These are phyloP conservation scores for Pholiota conissans DNA, from an alignment of 768 basidiomycete species.

Conservation along the genomic window DNA sequence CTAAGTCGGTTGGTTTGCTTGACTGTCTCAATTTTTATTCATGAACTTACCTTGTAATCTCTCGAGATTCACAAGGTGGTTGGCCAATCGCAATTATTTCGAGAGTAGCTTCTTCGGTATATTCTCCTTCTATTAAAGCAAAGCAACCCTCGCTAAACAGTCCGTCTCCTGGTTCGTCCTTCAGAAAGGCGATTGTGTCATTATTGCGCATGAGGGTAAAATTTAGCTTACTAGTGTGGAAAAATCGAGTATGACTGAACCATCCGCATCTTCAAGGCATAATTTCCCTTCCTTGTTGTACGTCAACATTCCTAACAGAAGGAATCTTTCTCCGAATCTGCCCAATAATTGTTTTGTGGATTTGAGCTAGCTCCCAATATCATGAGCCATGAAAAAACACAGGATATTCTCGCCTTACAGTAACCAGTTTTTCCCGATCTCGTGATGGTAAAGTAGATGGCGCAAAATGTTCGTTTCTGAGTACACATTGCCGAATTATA, in stretches of 20 bases:
- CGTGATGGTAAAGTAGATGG: constrained; percentile 91
- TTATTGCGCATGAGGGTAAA: background rate
- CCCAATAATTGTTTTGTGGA: constrained; percentile 97
- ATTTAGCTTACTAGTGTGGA: constrained; percentile 70
- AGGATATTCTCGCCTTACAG: constrained; percentile 49
- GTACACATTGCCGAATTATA: constrained; percentile 89
- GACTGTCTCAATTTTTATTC: too few species aligned
- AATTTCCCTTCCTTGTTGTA: constrained; percentile 89
- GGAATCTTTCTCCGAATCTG: constrained; percentile 83
- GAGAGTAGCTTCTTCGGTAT: constrained; percentile 87
- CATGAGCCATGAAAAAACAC: background rate
- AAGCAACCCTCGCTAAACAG: constrained; percentile 96
- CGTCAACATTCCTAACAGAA: constrained; percentile 90
- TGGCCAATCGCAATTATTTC: constrained; percentile 94
- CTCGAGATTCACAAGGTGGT: constrained; percentile 92
- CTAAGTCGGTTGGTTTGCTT: constrained; percentile 38
- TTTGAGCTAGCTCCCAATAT: constrained; percentile 56
- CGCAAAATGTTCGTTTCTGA: constrained; percentile 97
- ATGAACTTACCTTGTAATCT: constrained; percentile 76
- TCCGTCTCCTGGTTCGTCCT: constrained; percentile 92
- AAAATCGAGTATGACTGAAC: constrained; percentile 85
- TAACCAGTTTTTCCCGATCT: constrained; percentile 85
- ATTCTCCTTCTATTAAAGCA: constrained; percentile 94
- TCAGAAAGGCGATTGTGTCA: background rate
- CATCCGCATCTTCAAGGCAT: constrained; percentile 93